A percentile compares a stretch with the other conserved stretches of the same genome.
Conservation (phyloP, 805 yeast genomes). For the Kodamaea kaohsiungensis region DNA sequence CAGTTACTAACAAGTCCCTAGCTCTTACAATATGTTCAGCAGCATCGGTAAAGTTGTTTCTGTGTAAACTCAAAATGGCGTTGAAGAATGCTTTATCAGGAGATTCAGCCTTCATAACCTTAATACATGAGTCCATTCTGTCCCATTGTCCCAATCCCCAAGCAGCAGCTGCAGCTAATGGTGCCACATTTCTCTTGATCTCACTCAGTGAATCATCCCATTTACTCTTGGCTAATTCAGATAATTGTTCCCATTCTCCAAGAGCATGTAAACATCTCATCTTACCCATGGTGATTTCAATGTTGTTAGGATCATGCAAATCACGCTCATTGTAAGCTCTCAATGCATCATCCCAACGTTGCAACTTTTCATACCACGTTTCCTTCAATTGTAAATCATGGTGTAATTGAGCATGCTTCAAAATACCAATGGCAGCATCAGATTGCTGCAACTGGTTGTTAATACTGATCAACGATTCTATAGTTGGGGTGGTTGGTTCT, state of each 20-base stretch:
- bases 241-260: slow-evolving; percentile 97
- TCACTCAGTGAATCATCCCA: slow-evolving; percentile 80
- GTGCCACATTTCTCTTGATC: slow-evolving; percentile 82
- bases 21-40: slow-evolving; percentile 77
- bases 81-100: slow-evolving; percentile 95
- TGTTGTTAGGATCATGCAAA: slow-evolving; percentile 59
- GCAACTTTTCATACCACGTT: slow-evolving; percentile 96
- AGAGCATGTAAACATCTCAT: slow-evolving; percentile 97
- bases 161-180: slow-evolving; percentile 97
- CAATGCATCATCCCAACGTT: slow-evolving; percentile 97
- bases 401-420: slow-evolving; percentile 90
- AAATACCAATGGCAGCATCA: slow-evolving; percentile 96
- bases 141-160: slow-evolving; percentile 99
- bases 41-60: slow-evolving; percentile 84
- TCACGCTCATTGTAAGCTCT: slow-evolving; percentile 85
- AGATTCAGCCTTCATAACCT: slow-evolving; percentile 86
- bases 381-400: slow-evolving; percentile 91
- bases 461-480: slow-evolving; percentile 87
- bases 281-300: slow-evolving; percentile 94
- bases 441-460: slow-evolving; percentile 94
- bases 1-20: slow-evolving; percentile 86
- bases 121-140: slow-evolving; percentile 85
- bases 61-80: slow-evolving; percentile 82
- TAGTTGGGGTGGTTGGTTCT: slow-evolving; percentile 88
- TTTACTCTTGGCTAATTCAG: slow-evolving; percentile 79